phyloP scores from a whole-genome alignment of 2,329 filamentous ascomycete genomes.

The Sphaerostilbella broomeana region DNA sequence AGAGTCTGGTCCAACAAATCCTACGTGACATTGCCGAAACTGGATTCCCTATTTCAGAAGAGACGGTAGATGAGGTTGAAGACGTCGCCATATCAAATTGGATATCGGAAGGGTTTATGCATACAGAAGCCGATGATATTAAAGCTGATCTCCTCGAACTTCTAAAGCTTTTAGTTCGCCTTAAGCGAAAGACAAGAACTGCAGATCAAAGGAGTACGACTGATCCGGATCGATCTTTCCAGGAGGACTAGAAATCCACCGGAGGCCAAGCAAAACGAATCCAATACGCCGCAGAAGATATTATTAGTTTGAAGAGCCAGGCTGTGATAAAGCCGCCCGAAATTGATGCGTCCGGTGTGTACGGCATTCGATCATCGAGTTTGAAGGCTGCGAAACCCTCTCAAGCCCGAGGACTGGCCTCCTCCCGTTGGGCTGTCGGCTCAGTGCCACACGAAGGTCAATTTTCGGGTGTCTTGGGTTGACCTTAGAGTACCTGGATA shows the following conservation, averaged over 20 bases:
- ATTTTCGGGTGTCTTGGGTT: too few relatives aligned
- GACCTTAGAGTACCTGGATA: too few relatives aligned
- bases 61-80: constrained; percentile 18
- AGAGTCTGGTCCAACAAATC: constrained; percentile 13
- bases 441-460: too few relatives aligned
- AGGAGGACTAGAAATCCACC: too few relatives aligned
- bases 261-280: too few relatives aligned
- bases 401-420: too few relatives aligned
- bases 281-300: constrained; percentile 12
- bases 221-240: too few relatives aligned
- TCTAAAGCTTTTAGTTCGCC: constrained; percentile 17
- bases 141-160: constrained; percentile 17
- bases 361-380: neutral
- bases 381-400: too few relatives aligned
- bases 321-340: constrained; percentile 4
- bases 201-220: too few relatives aligned
- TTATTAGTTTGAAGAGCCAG: constrained; percentile 9
- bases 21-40: constrained; percentile 14
- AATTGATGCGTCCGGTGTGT: constrained; percentile 2
- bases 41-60: constrained; percentile 9
- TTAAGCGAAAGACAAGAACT: constrained; percentile 21
- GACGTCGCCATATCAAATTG: constrained; percentile 22
- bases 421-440: too few relatives aligned
- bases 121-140: constrained; percentile 18
- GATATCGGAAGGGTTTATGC: constrained; percentile 21